phyloP scores from a whole-genome alignment of 345 rosid genomes.

The Stellera chamaejasme region DNA sequence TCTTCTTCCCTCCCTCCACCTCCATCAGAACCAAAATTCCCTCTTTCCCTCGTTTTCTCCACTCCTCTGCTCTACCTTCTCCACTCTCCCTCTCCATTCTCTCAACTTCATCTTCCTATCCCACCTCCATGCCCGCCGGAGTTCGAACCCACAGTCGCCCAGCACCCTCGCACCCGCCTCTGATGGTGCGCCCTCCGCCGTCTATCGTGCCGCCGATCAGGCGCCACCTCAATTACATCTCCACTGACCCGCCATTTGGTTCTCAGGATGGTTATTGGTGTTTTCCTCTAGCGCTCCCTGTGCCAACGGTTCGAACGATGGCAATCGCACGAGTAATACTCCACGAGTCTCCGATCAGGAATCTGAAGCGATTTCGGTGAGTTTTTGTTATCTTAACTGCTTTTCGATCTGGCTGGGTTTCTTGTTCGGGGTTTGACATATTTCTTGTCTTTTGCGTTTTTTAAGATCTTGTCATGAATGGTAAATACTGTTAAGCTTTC shows the following conservation, averaged over 20 bases:
- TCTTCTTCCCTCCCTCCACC: constrained; percentile 73
- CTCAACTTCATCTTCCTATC: background rate
- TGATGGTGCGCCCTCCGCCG: constrained; percentile 27
- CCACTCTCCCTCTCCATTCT: background rate
- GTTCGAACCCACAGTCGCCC: constrained; percentile 38
- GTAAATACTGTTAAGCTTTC: too few relatives aligned
- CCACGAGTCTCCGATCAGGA: constrained; percentile 39
- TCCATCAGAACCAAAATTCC: constrained; percentile 58
- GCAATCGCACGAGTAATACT: constrained; percentile 1
- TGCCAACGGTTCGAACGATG: constrained; percentile 1
- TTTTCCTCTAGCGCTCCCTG: constrained; percentile 30
- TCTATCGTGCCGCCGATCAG: constrained; percentile 52
- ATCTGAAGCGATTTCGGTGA: constrained; percentile 59
- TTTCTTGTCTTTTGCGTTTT: background rate
- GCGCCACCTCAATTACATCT: constrained; percentile 66
- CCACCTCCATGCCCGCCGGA: constrained; percentile 40
- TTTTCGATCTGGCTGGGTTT: background rate
- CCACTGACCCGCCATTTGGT: constrained; percentile 66
- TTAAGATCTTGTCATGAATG: background rate
- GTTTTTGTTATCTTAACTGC: constrained; percentile 12
- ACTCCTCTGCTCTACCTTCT: constrained; percentile 10
- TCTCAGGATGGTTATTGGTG: constrained; percentile 60
- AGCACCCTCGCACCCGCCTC: constrained; percentile 21
- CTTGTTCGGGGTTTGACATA: background rate
- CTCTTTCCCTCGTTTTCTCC: constrained; percentile 67